Evolutionary conservation across 2,329 filamentous ascomycete species (phyloP).

Genomic region (Ceratocystis eucalypticola): DNA sequence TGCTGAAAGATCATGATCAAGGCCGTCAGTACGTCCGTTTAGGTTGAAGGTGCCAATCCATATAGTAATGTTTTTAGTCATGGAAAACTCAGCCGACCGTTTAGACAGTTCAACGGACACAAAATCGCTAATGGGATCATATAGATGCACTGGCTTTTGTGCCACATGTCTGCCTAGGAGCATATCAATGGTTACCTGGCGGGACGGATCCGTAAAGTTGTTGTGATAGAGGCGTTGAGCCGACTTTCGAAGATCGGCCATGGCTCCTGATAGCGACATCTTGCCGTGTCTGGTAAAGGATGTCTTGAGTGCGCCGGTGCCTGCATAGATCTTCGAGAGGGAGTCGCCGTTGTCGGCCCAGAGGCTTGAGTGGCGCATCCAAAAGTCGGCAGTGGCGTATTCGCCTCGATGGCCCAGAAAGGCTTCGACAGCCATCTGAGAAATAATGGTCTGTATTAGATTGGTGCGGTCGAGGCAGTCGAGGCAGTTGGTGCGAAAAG

Average conservation of each 20-base stretch:
- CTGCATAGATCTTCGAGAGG: constrained; percentile 88
- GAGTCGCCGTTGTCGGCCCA: constrained; percentile 98
- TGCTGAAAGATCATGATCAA: constrained; percentile 63
- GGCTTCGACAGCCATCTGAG: constrained; percentile 76
- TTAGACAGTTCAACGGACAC: constrained; percentile 64
- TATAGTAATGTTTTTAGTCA: constrained; percentile 59
- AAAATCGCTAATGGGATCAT: constrained; percentile 87
- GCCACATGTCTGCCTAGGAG: constrained; percentile 74
- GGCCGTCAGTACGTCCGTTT: constrained; percentile 71
- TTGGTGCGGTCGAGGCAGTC: constrained; percentile 95
- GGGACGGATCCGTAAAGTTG: constrained; percentile 86
- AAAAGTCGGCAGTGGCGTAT: constrained; percentile 64
- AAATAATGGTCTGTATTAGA: constrained; percentile 88
- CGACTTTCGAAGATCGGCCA: constrained; percentile 92
- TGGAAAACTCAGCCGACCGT: constrained; percentile 58
- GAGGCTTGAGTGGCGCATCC: constrained; percentile 78
- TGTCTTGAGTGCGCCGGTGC: constrained; percentile 87
- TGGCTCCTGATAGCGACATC: constrained; percentile 83
- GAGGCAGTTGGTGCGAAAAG: constrained; percentile 90
- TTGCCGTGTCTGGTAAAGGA: constrained; percentile 91
- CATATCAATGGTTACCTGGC: constrained; percentile 90
- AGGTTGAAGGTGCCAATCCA: constrained; percentile 84
- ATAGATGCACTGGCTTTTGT: constrained; percentile 71
- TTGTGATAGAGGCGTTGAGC: constrained; percentile 93
- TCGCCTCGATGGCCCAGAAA: constrained; percentile 65